phyloP scores from a whole-genome alignment of 2,329 filamentous ascomycete species.

The Ascochyta pisi region DNA sequence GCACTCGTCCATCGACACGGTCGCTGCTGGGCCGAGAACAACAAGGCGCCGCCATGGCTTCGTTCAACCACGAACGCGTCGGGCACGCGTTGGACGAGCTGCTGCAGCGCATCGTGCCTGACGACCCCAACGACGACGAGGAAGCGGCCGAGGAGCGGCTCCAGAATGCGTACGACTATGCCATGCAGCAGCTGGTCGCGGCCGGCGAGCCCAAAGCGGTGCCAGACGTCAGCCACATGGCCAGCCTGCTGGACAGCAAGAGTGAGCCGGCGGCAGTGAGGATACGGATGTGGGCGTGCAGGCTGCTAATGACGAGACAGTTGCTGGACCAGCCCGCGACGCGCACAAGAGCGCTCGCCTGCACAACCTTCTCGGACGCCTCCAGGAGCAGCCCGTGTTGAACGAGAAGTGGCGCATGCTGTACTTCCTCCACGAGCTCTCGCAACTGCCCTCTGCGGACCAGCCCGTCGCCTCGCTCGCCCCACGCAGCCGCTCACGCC shows the following conservation, averaged over 20 bases:
- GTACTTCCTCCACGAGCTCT: conserved; percentile 84
- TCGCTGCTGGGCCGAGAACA: conserved; percentile 2
- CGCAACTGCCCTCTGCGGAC: conserved; percentile 59
- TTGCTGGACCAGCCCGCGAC: conserved; percentile 78
- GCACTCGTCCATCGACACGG: conserved; percentile 6
- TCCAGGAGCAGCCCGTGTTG: conserved; percentile 89
- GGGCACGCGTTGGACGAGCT: conserved; percentile 80
- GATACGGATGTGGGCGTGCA: not conserved
- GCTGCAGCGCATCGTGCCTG: conserved; percentile 75
- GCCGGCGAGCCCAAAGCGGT: conserved; percentile 61
- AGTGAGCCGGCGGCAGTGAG: conserved; percentile 41
- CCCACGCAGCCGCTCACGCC: conserved; percentile 25
- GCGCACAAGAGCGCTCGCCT: conserved; percentile 77
- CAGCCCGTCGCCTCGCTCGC: conserved; percentile 22
- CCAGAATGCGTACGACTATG: conserved; percentile 64
- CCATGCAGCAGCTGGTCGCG: conserved; percentile 54
- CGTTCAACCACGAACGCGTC: conserved; percentile 65
- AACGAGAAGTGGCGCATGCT: conserved; percentile 97
- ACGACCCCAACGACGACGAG: conserved; percentile 70
- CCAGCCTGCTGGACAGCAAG: conserved; percentile 88
- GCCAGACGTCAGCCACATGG: conserved; percentile 86
- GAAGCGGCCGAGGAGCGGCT: conserved; percentile 72
- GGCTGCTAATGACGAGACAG: conserved; percentile 37
- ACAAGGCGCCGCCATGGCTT: conserved; percentile 42
- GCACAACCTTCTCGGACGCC: conserved; percentile 86